phyloP scores from a whole-genome alignment of 2,329 filamentous ascomycete species.

The Curvularia sp. region DNA sequence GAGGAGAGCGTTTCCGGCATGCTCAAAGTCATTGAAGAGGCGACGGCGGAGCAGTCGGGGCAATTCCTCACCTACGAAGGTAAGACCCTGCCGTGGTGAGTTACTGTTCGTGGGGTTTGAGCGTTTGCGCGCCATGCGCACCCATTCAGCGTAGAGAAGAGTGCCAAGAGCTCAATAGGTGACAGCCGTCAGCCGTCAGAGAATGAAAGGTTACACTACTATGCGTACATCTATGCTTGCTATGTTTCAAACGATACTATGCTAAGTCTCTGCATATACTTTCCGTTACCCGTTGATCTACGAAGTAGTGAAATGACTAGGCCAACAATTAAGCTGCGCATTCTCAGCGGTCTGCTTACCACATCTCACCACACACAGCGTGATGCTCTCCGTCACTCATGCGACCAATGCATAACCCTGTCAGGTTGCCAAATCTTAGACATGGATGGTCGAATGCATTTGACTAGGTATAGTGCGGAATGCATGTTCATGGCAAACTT shows the following conservation, averaged over 20 bases:
- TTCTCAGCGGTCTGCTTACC: not conserved
- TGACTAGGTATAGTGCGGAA: not conserved
- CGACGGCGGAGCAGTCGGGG: slow-evolving; percentile 1
- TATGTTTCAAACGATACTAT: not conserved
- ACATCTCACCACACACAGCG: slow-evolving; percentile 2
- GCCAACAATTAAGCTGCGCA: not conserved
- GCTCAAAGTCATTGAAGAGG: slow-evolving; percentile 10
- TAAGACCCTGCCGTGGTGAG: slow-evolving; percentile 1
- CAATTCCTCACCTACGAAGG: slow-evolving; percentile 2
- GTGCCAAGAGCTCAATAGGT: not conserved
- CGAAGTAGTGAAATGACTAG: slow-evolving; percentile 1
- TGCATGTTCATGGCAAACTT: not conserved
- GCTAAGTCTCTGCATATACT: not conserved
- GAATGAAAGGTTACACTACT: slow-evolving; percentile 1
- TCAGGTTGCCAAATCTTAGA: not conserved
- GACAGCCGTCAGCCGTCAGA: not conserved
- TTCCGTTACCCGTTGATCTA: not conserved
- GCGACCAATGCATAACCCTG: not conserved
- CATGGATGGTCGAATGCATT: slow-evolving; percentile 1
- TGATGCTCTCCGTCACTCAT: not conserved
- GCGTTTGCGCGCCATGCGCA: not conserved
- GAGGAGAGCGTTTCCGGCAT: slow-evolving; percentile 7
- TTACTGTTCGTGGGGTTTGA: not conserved
- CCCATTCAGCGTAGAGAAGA: slow-evolving; percentile 1
- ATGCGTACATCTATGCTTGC: not conserved